Evolutionary conservation across 768 basidiomycete species (phyloP), one percentile per base, ranked within the genome.

Genomic region (Panaeolus cyanescens): DNA sequence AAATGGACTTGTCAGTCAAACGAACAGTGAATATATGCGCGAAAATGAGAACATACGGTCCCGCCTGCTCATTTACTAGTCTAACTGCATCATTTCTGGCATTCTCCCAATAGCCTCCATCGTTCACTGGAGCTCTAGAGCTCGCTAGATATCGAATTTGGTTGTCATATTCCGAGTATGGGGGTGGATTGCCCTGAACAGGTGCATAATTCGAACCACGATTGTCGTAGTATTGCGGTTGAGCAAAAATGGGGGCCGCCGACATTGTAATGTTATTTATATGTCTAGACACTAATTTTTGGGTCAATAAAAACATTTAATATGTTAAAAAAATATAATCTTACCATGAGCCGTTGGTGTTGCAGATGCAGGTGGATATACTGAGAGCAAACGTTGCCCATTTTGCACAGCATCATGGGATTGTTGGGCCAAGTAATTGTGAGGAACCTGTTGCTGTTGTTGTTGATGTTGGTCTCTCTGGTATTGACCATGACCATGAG

Each of bases 291-390:
- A 89, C 92, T 93, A 62, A 50, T 61, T 5, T 4, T 30, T 62
- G 62, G 55, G 7, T 64, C 9, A 64, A 55, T 31, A 50, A 31
- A 55, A 61, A 30, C 19, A 9, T 13, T 36, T 10, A 31, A 25
- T 30, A 50, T 30, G 20, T 15, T 53, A 22, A 31, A 19, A 31
- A 63, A 39, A 10, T 19, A 36, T 45, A 32, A 42, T 66, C 75
- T 63, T 69, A 91, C 92, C 90, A 69, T 93, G 91, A 34, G 85
- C 80, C 7, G 90, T 83, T n/a, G 91, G 90, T 4, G 87, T 90
- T 28, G 88, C 87, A 61, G 91, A 92, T 36, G 88, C 88, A 67
- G 88, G 81, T 36, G 92, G 89, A 71, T 91, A 93, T 32, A 83
- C 78, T 4, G 85, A 83, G 50, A 91, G 79, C 25, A 93, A 73